These are phyloP conservation scores for Microdochium trichocladiopsis DNA, from an alignment of 2,329 filamentous ascomycete species.

Conservation along the genomic window DNA sequence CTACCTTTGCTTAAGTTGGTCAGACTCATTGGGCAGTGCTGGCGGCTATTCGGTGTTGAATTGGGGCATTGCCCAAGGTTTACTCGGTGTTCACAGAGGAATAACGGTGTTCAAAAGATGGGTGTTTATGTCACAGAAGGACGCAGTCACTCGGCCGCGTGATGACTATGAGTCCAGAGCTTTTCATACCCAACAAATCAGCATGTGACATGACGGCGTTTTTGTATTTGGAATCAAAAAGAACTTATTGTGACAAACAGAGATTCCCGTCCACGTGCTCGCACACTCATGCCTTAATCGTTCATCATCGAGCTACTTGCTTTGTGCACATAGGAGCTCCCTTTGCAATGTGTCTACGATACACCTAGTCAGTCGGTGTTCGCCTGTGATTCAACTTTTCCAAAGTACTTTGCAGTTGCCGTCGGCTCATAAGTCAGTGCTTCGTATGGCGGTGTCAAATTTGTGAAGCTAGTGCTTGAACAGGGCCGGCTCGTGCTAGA, in stretches of 20 bases:
- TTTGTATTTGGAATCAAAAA: slow-evolving; percentile 1
- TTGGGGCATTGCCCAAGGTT: slow-evolving; percentile 44
- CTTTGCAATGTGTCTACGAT: too few relatives aligned
- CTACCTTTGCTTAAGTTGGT: slow-evolving; percentile 87
- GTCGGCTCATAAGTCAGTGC: too few relatives aligned
- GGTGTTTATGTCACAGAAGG: slow-evolving; percentile 44
- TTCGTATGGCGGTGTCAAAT: too few relatives aligned
- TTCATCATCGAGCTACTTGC: too few relatives aligned
- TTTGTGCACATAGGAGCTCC: too few relatives aligned
- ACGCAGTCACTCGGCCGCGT: slow-evolving; percentile 10
- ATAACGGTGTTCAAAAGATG: slow-evolving; percentile 45
- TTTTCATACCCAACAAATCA: neutral
- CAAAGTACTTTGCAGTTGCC: too few relatives aligned
- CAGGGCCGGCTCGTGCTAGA: too few relatives aligned
- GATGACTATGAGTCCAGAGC: neutral
- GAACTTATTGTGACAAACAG: neutral
- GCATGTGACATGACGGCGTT: slow-evolving; percentile 1
- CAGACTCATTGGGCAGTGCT: slow-evolving; percentile 13
- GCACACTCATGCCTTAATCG: too few relatives aligned
- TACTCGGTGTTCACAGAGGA: slow-evolving; percentile 54
- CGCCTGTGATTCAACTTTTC: too few relatives aligned
- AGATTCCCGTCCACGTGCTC: neutral
- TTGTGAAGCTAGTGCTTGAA: too few relatives aligned
- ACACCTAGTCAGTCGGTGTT: too few relatives aligned
- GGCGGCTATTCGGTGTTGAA: slow-evolving; percentile 30